phyloP scores from a whole-genome alignment of 2,329 filamentous ascomycete species.

The Venturia asperata region DNA sequence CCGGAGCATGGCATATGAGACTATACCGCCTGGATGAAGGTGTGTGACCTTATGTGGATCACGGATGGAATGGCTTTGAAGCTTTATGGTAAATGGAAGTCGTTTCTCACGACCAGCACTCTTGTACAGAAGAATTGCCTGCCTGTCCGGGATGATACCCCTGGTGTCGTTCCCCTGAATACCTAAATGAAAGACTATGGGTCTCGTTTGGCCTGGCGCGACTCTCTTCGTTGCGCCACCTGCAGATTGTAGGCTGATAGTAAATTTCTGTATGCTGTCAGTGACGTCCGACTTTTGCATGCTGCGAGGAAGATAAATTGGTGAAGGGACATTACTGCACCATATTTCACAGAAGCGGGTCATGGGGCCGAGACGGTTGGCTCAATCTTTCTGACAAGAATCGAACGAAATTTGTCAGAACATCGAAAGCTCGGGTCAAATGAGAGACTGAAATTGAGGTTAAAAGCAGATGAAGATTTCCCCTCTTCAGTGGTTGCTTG shows the following conservation, averaged over 20 bases:
- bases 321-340: not conserved
- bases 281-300: not conserved
- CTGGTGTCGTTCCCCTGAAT: slow-evolving; percentile 8
- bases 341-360: not conserved
- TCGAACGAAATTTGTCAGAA: not conserved
- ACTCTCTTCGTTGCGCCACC: not conserved
- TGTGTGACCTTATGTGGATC: slow-evolving; percentile 49
- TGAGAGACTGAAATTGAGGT: not conserved
- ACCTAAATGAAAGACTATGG: slow-evolving; percentile 15
- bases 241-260: not conserved
- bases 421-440: not conserved
- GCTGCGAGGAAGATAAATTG: not conserved
- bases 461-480: not conserved
- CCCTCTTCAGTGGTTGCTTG: not conserved
- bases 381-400: not conserved
- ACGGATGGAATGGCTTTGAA: not conserved
- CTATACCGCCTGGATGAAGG: slow-evolving; percentile 46
- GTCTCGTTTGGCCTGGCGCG: slow-evolving; percentile 20
- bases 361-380: not conserved
- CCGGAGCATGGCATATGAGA: slow-evolving; percentile 52
- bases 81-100: slow-evolving; percentile 10
- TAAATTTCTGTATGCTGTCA: slow-evolving; percentile 12
- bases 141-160: not conserved
- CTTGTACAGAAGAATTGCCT: not conserved
- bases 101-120: not conserved